Evolutionary conservation across 345 rosid genomes (phyloP).

Genomic region (Boechera divaricarpa): DNA sequence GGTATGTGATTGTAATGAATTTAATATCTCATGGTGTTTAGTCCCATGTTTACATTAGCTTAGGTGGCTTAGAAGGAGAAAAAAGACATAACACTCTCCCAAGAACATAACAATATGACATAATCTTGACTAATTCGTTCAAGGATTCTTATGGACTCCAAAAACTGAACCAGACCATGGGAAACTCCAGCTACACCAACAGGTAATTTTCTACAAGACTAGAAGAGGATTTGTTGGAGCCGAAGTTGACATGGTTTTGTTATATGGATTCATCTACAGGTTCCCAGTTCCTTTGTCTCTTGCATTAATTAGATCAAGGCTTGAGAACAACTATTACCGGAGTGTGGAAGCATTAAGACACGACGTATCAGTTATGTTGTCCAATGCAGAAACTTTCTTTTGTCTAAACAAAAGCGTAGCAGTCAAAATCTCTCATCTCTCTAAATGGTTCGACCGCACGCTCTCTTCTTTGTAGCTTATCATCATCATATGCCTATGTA

Average conservation of each 20-base stretch:
- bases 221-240: constrained; percentile 18
- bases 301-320: constrained; percentile 69
- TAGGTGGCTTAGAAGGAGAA: not conserved
- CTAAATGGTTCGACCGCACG: constrained; percentile 58
- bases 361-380: constrained; percentile 68
- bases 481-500: constrained; percentile 41
- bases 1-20: constrained; percentile 50
- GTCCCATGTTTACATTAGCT: no score
- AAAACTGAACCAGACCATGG: constrained; percentile 73
- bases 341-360: constrained; percentile 76
- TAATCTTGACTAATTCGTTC: constrained; percentile 29
- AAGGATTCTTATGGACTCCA: constrained; percentile 85
- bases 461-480: constrained; percentile 54
- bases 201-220: constrained; percentile 57
- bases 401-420: constrained; percentile 58
- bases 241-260: constrained; percentile 4
- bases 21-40: not conserved
- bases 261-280: constrained; percentile 49
- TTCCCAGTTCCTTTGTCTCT: constrained; percentile 85
- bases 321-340: constrained; percentile 84
- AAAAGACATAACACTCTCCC: not conserved
- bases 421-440: constrained; percentile 58
- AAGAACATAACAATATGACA: constrained; percentile 23
- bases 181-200: constrained; percentile 73
- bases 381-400: constrained; percentile 69